phyloP scores from a whole-genome alignment of 2,329 filamentous ascomycete species.

The Aspergillus bombycis region DNA sequence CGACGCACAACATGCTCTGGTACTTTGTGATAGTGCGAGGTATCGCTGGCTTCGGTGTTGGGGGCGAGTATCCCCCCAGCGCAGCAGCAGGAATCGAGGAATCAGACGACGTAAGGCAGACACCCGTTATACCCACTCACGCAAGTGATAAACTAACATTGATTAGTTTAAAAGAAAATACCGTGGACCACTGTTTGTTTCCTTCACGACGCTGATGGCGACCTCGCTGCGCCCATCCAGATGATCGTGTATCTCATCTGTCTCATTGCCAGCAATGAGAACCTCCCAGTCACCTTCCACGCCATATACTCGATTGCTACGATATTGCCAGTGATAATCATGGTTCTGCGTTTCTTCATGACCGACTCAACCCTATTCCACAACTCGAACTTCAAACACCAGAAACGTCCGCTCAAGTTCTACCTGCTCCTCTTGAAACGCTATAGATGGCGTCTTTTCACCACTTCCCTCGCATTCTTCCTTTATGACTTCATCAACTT shows the following conservation, averaged over 20 bases:
- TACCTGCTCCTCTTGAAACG: slow-evolving; percentile 31
- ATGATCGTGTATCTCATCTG: slow-evolving; percentile 41
- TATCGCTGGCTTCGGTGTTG: slow-evolving; percentile 42
- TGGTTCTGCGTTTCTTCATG: slow-evolving; percentile 40
- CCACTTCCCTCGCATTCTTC: slow-evolving; percentile 39
- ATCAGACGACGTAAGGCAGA: slow-evolving; percentile 31
- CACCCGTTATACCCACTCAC: too few relatives aligned
- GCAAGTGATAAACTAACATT: neutral
- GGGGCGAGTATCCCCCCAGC: slow-evolving; percentile 43
- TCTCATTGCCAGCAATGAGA: slow-evolving; percentile 39
- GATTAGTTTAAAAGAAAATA: slow-evolving; percentile 27
- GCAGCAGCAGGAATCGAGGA: slow-evolving; percentile 42
- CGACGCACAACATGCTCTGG: slow-evolving; percentile 40
- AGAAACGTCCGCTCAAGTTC: slow-evolving; percentile 26
- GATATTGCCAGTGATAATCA: slow-evolving; percentile 35
- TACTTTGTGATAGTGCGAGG: slow-evolving; percentile 42
- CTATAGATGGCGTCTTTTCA: slow-evolving; percentile 33
- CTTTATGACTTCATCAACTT: slow-evolving; percentile 45
- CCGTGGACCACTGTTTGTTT: slow-evolving; percentile 39
- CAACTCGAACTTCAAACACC: slow-evolving; percentile 35
- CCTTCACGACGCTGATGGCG: slow-evolving; percentile 41
- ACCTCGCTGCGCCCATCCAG: slow-evolving; percentile 37
- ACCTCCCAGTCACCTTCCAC: slow-evolving; percentile 34
- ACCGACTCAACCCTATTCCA: slow-evolving; percentile 37
- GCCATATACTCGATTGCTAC: slow-evolving; percentile 38